Conservation (phyloP, 2,329 filamentous ascomycete genomes). For the Fusarium globosum region DNA sequence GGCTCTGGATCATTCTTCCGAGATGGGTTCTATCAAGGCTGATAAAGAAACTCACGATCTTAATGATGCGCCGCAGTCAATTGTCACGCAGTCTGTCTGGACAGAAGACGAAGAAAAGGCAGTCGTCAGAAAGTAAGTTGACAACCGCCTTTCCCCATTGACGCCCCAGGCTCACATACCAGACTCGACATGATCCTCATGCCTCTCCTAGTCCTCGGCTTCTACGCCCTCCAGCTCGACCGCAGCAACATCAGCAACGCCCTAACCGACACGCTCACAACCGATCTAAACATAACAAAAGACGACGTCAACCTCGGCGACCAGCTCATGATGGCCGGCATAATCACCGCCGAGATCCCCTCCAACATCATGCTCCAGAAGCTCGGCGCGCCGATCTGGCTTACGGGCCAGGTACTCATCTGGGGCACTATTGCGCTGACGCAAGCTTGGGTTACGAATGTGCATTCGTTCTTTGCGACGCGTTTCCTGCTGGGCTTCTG, state of each 20-base stretch:
- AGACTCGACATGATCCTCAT: constrained; percentile 53
- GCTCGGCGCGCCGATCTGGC: constrained; percentile 33
- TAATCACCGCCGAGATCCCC: constrained; percentile 55
- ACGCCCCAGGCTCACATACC: background rate
- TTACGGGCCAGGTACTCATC: constrained; percentile 31
- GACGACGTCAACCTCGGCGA: constrained; percentile 62
- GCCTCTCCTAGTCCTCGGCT: constrained; percentile 57
- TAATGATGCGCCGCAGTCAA: background rate
- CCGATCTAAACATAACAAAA: constrained; percentile 59
- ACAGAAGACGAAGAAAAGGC: constrained; percentile 17
- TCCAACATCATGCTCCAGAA: constrained; percentile 37
- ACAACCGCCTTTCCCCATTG: background rate
- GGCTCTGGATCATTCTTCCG: background rate
- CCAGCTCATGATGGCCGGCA: constrained; percentile 59
- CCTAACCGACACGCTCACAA: constrained; percentile 60
- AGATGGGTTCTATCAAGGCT: background rate
- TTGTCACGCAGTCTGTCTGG: constrained; percentile 5
- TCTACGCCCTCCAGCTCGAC: constrained; percentile 57
- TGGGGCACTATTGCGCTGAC: constrained; percentile 32
- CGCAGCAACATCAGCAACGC: constrained; percentile 57
- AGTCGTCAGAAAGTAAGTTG: constrained; percentile 37
- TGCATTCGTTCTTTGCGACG: constrained; percentile 29
- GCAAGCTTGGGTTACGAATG: constrained; percentile 30
- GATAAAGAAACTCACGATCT: background rate
- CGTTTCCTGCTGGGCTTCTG: constrained; percentile 28